Evolutionary conservation across 768 basidiomycete genomes (phyloP), one percentile per base, ranked within the genome.

Genomic region (Termitomyces sp.): DNA sequence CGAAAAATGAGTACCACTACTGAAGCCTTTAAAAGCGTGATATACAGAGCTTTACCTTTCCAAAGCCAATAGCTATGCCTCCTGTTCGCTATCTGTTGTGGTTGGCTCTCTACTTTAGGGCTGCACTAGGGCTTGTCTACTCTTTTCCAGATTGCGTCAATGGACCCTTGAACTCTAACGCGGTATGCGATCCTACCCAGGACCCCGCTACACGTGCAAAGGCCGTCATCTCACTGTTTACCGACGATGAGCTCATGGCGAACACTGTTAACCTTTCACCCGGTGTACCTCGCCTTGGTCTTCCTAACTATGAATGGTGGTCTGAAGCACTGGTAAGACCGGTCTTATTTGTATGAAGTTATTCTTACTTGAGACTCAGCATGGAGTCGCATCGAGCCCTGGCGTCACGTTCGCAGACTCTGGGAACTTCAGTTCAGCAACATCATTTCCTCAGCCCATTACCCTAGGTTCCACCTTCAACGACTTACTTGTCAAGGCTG

Each of bases 301-400:
- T 85, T 28, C 81, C 82, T 14, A 64, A 75, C 18, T 85, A 85
- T 52, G 72, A 82, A 52, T 84, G 82, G 82, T 85, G 83, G 82
- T 79, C 78, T 33, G 82, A 85, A 70, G 82, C 76, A 3, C 63
- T 85, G 63, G 83, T 83, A 62, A 50, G 43, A 28, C 24, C 11
- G 9, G 26, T 52, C 6, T 2, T 52, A 10, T 0, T 14, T 36
- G 22, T 30, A 6, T 33, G 11, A 38, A 41, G 16, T 32, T 26
- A 9, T 45, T 9, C 13, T 46, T 13, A 43, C 18, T 16, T 14
- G 3, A 11, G 18, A 13, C 54, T 13, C 18, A 82, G 81, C 83
- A 85, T 47, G 83, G 83, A 33, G 78, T 85, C 14, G 82, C 81
- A 18, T 13, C 10, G 0, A 80, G 81, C 63, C 81, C 78, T 16